These are phyloP conservation scores for Ophiostoma sp. DNA, from an alignment of 2,329 filamentous ascomycete genomes.

Conservation along the genomic window DNA sequence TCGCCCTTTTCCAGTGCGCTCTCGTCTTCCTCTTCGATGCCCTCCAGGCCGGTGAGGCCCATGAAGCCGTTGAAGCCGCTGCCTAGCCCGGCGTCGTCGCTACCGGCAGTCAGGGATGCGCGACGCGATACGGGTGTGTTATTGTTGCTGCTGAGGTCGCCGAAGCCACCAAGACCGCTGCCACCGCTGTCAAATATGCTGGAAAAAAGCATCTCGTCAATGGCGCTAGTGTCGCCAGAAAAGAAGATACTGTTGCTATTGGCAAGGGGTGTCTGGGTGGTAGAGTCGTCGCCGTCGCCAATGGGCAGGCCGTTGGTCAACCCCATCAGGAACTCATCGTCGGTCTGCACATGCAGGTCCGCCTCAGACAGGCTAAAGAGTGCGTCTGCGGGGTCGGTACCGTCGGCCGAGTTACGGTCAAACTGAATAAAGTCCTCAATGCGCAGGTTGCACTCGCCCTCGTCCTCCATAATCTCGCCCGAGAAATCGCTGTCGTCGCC, in stretches of 20 bases:
- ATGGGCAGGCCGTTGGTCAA: slow-evolving; percentile 41
- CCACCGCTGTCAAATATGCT: slow-evolving; percentile 11
- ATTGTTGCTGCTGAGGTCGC: not conserved
- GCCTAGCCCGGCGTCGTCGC: not conserved
- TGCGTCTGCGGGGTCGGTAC: slow-evolving; percentile 16
- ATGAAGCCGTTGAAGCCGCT: not conserved
- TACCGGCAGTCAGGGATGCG: not conserved
- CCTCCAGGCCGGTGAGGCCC: not conserved
- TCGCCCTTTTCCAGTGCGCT: not conserved
- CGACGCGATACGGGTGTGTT: not conserved
- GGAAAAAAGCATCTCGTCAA: slow-evolving; percentile 13
- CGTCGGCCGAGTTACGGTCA: slow-evolving; percentile 42
- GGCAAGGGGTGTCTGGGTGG: slow-evolving; percentile 36
- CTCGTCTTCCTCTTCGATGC: slow-evolving; percentile 12
- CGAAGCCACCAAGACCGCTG: not conserved
- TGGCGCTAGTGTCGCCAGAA: not conserved
- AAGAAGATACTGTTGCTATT: not conserved
- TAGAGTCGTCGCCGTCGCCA: slow-evolving; percentile 46
- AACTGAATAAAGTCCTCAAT: slow-evolving; percentile 71
- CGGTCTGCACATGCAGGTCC: slow-evolving; percentile 3
- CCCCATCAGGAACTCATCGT: slow-evolving; percentile 18
- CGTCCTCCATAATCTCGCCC: slow-evolving; percentile 54
- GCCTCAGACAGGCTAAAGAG: slow-evolving; percentile 18
- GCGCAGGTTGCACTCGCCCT: slow-evolving; percentile 59
- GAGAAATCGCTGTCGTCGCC: slow-evolving; percentile 49